These are phyloP conservation scores for Hypoxylon lienhwacheense DNA, from an alignment of 495 filamentous ascomycete genomes.

Conservation along the genomic window DNA sequence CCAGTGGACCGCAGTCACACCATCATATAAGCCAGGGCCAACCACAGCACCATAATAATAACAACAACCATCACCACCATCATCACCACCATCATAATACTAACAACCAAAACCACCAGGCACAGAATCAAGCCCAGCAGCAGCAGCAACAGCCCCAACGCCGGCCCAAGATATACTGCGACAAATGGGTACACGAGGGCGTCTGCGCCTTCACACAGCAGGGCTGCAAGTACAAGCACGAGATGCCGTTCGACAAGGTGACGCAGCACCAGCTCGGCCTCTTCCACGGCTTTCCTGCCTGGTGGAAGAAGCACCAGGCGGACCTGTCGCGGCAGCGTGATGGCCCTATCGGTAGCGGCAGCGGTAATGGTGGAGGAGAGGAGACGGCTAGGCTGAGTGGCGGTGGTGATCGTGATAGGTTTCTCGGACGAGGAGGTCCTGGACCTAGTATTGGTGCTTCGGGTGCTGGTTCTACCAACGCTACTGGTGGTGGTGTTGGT, in stretches of 20 bases:
- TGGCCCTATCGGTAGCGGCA: not conserved
- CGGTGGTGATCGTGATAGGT: not conserved
- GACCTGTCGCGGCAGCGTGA: constrained; percentile 42
- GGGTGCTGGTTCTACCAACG: not conserved
- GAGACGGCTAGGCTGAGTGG: constrained; percentile 1
- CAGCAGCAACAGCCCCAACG: not conserved
- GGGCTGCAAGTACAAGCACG: constrained; percentile 84
- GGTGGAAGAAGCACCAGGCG: constrained; percentile 56
- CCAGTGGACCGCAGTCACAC: not conserved
- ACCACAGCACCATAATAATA: not conserved
- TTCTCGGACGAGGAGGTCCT: constrained; percentile 3
- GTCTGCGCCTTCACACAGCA: constrained; percentile 82
- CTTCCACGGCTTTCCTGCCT: constrained; percentile 54
- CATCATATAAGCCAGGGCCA: too few relatives aligned
- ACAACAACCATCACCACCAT: not conserved
- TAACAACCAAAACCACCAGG: too few relatives aligned
- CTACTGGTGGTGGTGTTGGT: not conserved
- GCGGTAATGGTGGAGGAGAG: not conserved
- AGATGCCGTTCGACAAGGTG: constrained; percentile 68
- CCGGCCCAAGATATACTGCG: constrained; percentile 72
- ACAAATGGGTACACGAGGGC: constrained; percentile 82
- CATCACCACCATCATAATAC: not conserved
- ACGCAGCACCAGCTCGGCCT: constrained; percentile 66
- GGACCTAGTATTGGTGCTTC: not conserved
- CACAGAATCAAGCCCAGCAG: not conserved